phyloP scores from a whole-genome alignment of 768 basidiomycete genomes.

The Boletus tomentosulus region DNA sequence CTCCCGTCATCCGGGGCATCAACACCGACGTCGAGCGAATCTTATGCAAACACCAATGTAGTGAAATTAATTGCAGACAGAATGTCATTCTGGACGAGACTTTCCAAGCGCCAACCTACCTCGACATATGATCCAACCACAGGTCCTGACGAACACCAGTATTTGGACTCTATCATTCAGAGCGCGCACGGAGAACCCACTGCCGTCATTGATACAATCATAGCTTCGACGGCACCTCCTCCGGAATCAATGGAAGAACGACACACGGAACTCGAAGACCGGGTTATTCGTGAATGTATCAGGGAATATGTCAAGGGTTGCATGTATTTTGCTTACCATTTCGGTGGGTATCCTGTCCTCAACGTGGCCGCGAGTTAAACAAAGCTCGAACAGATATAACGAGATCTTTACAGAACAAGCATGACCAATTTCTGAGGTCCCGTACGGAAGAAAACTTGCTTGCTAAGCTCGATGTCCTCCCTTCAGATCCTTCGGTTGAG shows the following conservation, averaged over 20 bases:
- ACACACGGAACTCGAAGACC: conserved; percentile 73
- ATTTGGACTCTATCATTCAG: conserved; percentile 40
- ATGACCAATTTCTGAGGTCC: conserved; percentile 55
- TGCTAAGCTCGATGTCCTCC: conserved; percentile 51
- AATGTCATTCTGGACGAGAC: conserved; percentile 71
- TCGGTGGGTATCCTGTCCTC: conserved; percentile 48
- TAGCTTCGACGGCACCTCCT: conserved; percentile 57
- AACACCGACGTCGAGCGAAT: conserved; percentile 46
- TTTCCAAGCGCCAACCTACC: conserved; percentile 44
- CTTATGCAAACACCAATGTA: conserved; percentile 45
- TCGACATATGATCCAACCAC: conserved; percentile 12
- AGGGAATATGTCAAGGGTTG: conserved; percentile 76
- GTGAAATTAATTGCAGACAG: conserved; percentile 60
- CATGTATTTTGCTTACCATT: conserved; percentile 88
- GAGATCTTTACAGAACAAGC: conserved; percentile 78
- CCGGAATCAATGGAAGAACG: conserved; percentile 62
- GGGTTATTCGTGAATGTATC: conserved; percentile 76
- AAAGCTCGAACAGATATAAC: conserved; percentile 57
- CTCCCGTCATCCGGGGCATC: conserved; percentile 49
- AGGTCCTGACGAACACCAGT: conserved; percentile 18
- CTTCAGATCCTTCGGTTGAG: conserved; percentile 31
- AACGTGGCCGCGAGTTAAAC: not conserved
- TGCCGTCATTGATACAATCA: conserved; percentile 52
- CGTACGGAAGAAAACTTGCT: conserved; percentile 58
- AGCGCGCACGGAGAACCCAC: conserved; percentile 44